Conservation (phyloP, 148 eudicot species). For the Dysphania ambrosioides region DNA sequence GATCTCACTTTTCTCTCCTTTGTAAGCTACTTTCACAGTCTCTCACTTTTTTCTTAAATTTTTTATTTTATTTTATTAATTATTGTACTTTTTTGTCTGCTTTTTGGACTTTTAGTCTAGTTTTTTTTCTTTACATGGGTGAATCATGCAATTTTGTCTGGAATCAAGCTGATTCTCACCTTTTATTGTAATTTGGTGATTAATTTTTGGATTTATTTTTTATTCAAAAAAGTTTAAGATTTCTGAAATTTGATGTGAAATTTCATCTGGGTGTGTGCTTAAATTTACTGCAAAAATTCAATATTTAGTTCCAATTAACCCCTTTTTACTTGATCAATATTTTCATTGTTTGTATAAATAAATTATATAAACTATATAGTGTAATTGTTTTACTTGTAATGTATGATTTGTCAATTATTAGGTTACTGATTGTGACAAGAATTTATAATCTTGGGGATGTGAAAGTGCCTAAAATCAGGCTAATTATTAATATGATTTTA, state of each 20-base stretch:
- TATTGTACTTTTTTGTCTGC: not conserved
- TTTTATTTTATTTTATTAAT: not conserved
- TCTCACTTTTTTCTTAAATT: not conserved
- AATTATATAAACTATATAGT: not conserved
- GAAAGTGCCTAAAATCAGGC: slow-evolving; percentile 7
- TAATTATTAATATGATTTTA: slow-evolving; percentile 7
- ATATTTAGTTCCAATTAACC: not conserved
- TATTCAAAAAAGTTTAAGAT: not conserved
- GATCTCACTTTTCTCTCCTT: slow-evolving; percentile 19
- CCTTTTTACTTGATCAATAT: not conserved
- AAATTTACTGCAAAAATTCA: not conserved
- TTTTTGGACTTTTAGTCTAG: not conserved
- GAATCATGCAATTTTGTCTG: not conserved
- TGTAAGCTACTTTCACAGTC: slow-evolving; percentile 20
- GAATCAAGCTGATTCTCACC: slow-evolving; percentile 3
- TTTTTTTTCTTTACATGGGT: slow-evolving; percentile 11
- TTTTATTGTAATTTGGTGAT: slow-evolving; percentile 11
- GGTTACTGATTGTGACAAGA: slow-evolving; percentile 6
- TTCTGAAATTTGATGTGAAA: slow-evolving; percentile 13
- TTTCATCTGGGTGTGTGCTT: slow-evolving; percentile 18
- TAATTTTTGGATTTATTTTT: not conserved
- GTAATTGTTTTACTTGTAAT: not conserved
- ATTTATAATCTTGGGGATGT: slow-evolving; percentile 21
- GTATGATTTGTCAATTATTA: slow-evolving; percentile 21
- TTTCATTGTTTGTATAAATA: not conserved